Conservation (phyloP, 73 alveolate species). For the Paramecium bursaria region DNA sequence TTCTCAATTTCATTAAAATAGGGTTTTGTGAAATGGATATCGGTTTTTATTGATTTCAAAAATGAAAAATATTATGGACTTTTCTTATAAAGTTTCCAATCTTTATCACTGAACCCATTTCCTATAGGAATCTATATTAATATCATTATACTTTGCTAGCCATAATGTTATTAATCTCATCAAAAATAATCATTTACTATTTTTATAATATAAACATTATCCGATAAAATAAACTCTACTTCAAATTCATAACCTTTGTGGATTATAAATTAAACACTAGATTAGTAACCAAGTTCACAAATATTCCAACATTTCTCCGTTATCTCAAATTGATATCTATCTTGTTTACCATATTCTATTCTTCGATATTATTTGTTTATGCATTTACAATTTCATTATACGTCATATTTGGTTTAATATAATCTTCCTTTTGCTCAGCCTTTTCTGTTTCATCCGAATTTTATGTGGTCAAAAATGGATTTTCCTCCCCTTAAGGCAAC, state of each 20-base stretch:
- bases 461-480: conserved; percentile 9
- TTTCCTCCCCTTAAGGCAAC: conserved; percentile 56
- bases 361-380: conserved; percentile 17
- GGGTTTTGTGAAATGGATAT: conserved; percentile 22
- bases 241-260: conserved; percentile 8
- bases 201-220: conserved; percentile 56
- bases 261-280: conserved; percentile 48
- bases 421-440: conserved; percentile 1
- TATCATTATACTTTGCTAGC: conserved; percentile 30
- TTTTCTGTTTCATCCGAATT: neutral
- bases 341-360: conserved; percentile 37
- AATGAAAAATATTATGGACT: conserved; percentile 27
- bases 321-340: conserved; percentile 56
- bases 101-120: neutral
- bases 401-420: neutral
- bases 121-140: conserved; percentile 19
- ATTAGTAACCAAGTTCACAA: conserved; percentile 62
- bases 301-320: conserved; percentile 62
- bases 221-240: conserved; percentile 54
- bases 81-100: conserved; percentile 54
- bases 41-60: conserved; percentile 51
- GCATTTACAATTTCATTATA: conserved; percentile 62
- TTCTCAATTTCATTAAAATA: conserved; percentile 36
- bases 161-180: conserved; percentile 61
- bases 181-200: conserved; percentile 46